Percentiles rank a stretch among this genome's conserved stretches.
Conservation (phyloP, 805 yeast species). For the Metschnikowia hibisci region DNA sequence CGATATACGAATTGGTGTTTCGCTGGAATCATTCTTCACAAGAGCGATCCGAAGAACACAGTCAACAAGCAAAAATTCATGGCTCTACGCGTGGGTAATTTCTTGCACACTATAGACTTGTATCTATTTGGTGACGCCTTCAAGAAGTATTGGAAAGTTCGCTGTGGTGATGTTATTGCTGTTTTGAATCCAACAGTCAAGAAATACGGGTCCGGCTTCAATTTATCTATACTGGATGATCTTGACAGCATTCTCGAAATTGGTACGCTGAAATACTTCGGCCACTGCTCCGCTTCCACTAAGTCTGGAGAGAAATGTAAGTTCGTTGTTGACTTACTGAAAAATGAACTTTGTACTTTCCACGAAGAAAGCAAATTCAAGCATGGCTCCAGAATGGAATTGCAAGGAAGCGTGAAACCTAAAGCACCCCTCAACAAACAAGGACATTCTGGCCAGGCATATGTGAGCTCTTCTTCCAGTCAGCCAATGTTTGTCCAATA, state of each 20-base stretch:
- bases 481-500: conserved; percentile 21
- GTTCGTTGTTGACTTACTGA: conserved; percentile 53
- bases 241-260: conserved; percentile 60
- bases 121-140: conserved; percentile 66
- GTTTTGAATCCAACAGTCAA: conserved; percentile 69
- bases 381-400: conserved; percentile 63
- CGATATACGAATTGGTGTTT: conserved; percentile 73
- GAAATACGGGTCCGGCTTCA: conserved; percentile 39
- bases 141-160: conserved; percentile 66
- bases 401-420: conserved; percentile 56
- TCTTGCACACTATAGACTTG: conserved; percentile 55
- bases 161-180: conserved; percentile 70
- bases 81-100: conserved; percentile 63
- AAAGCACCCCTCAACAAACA: conserved; percentile 51
- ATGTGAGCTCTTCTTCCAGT: conserved; percentile 20
- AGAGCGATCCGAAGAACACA: conserved; percentile 50
- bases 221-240: conserved; percentile 50
- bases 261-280: conserved; percentile 67
- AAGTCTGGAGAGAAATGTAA: conserved; percentile 51
- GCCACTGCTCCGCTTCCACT: conserved; percentile 54
- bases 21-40: conserved; percentile 62
- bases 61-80: conserved; percentile 47
- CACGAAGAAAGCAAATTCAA: conserved; percentile 61
- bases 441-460: conserved; percentile 17
- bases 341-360: conserved; percentile 59